Percentiles rank a stretch among this genome's conserved stretches.
Evolutionary conservation across 2,329 filamentous ascomycete species (phyloP).

Genomic region (Kalaharituber pfeilii): DNA sequence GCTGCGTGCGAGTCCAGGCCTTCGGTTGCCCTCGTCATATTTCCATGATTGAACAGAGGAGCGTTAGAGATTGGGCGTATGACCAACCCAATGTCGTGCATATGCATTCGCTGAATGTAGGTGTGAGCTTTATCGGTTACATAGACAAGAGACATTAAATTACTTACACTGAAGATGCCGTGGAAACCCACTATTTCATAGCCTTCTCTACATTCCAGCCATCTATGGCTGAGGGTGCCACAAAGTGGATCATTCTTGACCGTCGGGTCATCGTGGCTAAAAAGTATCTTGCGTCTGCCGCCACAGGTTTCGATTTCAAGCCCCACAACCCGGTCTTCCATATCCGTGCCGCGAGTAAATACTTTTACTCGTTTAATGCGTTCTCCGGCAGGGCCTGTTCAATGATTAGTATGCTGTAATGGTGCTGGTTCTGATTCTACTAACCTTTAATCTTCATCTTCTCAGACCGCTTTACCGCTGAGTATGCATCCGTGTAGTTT

Average conservation of each 20-base stretch:
- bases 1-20: not conserved
- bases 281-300: slow-evolving; percentile 11
- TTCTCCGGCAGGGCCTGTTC: slow-evolving; percentile 12
- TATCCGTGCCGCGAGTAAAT: slow-evolving; percentile 8
- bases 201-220: slow-evolving; percentile 7
- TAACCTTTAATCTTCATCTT: slow-evolving; percentile 13
- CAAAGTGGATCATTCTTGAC: slow-evolving; percentile 8
- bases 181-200: slow-evolving; percentile 17
- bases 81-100: not conserved
- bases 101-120: not conserved
- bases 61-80: not conserved
- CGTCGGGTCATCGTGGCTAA: slow-evolving; percentile 8
- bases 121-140: not conserved
- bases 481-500: slow-evolving; percentile 8
- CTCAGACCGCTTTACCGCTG: slow-evolving; percentile 9
- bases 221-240: slow-evolving; percentile 6
- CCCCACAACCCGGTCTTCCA: slow-evolving; percentile 12
- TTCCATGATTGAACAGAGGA: not conserved
- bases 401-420: not conserved
- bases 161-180: slow-evolving; percentile 12
- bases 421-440: not conserved
- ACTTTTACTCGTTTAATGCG: slow-evolving; percentile 12
- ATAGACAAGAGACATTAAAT: not conserved
- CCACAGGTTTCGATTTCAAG: slow-evolving; percentile 12
- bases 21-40: not conserved